Percentiles rank a stretch among this genome's conserved stretches.
These are phyloP conservation scores for Auricularia heimuer DNA, from an alignment of 768 basidiomycete species.

Conservation along the genomic window DNA sequence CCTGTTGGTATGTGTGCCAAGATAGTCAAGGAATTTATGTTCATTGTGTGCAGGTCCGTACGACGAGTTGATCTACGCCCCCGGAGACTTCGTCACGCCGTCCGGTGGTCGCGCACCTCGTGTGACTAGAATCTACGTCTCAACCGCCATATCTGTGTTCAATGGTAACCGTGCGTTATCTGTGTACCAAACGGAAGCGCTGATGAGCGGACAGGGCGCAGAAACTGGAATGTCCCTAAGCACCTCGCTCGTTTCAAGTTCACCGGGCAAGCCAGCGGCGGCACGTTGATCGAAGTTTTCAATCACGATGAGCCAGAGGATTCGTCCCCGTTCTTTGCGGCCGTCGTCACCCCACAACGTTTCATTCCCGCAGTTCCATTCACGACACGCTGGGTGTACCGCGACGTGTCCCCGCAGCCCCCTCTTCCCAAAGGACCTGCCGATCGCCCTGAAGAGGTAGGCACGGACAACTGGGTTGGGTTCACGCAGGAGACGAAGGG, in stretches of 20 bases:
- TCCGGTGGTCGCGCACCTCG: slow-evolving; percentile 1
- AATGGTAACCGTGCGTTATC: slow-evolving; percentile 5
- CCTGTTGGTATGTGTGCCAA: neutral
- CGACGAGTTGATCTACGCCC: slow-evolving; percentile 11
- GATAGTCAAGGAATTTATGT: neutral
- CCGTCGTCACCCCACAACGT: neutral
- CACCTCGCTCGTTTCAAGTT: slow-evolving; percentile 10
- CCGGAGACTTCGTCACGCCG: slow-evolving; percentile 9
- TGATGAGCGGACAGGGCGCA: slow-evolving; percentile 2
- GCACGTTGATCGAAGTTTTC: neutral
- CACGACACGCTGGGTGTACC: neutral
- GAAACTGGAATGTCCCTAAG: slow-evolving; percentile 12
- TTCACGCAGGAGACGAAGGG: neutral
- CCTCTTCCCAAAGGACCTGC: neutral
- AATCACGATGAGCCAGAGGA: neutral
- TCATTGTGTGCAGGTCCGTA: slow-evolving; percentile 7
- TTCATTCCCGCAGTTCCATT: slow-evolving; percentile 6
- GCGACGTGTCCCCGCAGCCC: neutral
- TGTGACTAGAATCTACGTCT: slow-evolving; percentile 10
- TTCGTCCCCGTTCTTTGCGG: slow-evolving; percentile 4
- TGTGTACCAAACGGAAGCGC: no score
- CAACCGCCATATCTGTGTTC: slow-evolving; percentile 7
- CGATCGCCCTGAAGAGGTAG: neutral
- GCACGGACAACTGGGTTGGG: neutral
- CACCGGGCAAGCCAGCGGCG: slow-evolving; percentile 1